Conservation (phyloP, 1,284 basidiomycete genomes). For the Melanopsichium pennsylvanicum region DNA sequence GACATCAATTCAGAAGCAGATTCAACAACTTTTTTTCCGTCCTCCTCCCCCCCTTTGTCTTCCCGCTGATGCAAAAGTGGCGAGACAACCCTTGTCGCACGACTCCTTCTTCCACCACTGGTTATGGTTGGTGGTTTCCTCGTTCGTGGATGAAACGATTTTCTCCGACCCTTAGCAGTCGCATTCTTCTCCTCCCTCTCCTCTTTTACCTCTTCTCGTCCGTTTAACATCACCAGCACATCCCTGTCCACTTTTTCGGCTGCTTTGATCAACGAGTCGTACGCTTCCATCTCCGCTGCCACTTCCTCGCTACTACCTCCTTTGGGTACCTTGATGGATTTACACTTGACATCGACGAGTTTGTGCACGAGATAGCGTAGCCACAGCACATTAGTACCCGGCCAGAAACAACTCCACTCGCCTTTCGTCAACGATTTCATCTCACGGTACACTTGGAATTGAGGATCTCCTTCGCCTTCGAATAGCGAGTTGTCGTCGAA, state of each 20-base stretch:
- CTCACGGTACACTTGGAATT: conserved; percentile 92
- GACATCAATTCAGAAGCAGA: conserved; percentile 13
- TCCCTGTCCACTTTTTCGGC: conserved; percentile 7
- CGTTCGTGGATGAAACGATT: conserved; percentile 13
- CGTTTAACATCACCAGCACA: conserved; percentile 3
- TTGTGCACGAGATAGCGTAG: conserved; percentile 79
- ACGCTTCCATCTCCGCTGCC: conserved; percentile 23
- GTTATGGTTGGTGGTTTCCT: not conserved
- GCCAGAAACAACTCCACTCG: conserved; percentile 77
- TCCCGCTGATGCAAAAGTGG: conserved; percentile 3
- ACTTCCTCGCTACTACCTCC: conserved; percentile 13
- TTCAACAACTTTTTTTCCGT: not conserved
- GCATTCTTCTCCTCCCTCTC: no score
- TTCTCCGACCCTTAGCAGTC: conserved; percentile 1
- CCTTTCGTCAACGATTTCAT: conserved; percentile 75
- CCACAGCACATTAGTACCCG: conserved; percentile 90
- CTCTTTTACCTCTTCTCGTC: not conserved
- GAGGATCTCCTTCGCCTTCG: conserved; percentile 80
- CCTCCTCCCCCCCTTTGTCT: not conserved
- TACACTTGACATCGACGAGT: conserved; percentile 69
- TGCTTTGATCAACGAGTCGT: conserved; percentile 1
- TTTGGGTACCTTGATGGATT: conserved; percentile 7
- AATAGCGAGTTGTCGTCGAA: conserved; percentile 66
- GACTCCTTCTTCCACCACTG: conserved; percentile 3
- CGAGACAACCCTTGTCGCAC: conserved; percentile 8